Evolutionary conservation across 73 alveolate species (phyloP), one percentile per base, ranked within the genome.

Genomic region (Paramecium primaurelia): DNA sequence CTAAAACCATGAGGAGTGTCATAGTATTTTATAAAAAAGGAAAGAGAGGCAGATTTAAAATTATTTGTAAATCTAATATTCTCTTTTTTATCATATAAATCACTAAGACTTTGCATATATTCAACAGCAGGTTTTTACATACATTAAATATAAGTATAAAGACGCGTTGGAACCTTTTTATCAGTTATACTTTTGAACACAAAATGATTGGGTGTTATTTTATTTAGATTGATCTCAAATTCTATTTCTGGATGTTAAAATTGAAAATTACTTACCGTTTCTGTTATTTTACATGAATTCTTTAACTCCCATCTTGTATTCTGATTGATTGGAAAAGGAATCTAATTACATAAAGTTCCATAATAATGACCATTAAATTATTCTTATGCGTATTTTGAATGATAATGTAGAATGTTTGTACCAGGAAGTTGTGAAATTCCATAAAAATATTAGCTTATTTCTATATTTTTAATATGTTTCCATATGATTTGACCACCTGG

Each of bases 401-500:
- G 87, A 36, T 34, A 16, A 28, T 73, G 59, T 16, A 73, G 22
- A 5, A 73, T 37, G 37, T 34, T 37, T 20, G 87, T 73, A 8
- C 87, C 87, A 0, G 58, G 60, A 30, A 73, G n/a, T 37, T 73
- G 1, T 6, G 20, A n/a, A 1, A 40, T 37, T 38, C 87, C 87
- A 73, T 73, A 73, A 73, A 73, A 37, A 73, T 73, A 73, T 37
- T 40, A 22, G 5, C 60, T n/a, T 20, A 73, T 40, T 16, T 73
- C 87, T 11, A 34, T 37, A 16, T 18, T 6, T 73, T 73, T 37
- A 16, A 73, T 14, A 6, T 73, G 34, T 20, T 73, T 73, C 87
- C 87, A 73, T 30, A 73, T 73, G n/a, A 37, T 30, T 73, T 73
- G 20, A 3, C 87, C 87, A 9, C 87, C 87, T 8, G 87, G 87